phyloP scores from a whole-genome alignment of 2,329 filamentous ascomycete species.

The Neobulgaria alba region DNA sequence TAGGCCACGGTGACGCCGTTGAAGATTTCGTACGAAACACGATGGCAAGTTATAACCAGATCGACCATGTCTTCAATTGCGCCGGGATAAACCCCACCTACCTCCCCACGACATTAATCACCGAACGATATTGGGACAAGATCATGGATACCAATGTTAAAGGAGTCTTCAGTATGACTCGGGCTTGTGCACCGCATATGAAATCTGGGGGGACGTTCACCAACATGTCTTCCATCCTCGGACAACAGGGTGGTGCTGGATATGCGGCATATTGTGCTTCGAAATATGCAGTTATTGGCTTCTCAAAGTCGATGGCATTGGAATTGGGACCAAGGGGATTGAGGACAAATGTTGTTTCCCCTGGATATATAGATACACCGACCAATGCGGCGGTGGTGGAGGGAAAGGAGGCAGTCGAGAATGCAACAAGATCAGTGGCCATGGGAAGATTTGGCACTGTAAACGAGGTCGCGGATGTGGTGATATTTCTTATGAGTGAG shows the following conservation, averaged over 20 bases:
- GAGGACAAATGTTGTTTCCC: slow-evolving; percentile 32
- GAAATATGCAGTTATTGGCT: slow-evolving; percentile 34
- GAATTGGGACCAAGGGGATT: slow-evolving; percentile 32
- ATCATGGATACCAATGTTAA: slow-evolving; percentile 37
- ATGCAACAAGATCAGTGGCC: slow-evolving; percentile 14
- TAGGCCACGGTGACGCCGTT: slow-evolving; percentile 20
- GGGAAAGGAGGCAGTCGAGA: slow-evolving; percentile 36
- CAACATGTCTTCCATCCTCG: slow-evolving; percentile 32
- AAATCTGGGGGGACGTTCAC: slow-evolving; percentile 29
- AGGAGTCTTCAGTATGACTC: slow-evolving; percentile 36
- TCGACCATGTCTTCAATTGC: slow-evolving; percentile 35
- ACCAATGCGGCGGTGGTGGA: slow-evolving; percentile 40
- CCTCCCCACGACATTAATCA: slow-evolving; percentile 32
- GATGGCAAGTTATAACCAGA: slow-evolving; percentile 18
- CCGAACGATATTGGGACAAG: slow-evolving; percentile 39
- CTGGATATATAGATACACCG: slow-evolving; percentile 36
- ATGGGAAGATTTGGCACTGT: slow-evolving; percentile 31
- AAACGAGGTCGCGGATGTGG: slow-evolving; percentile 40
- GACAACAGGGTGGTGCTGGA: slow-evolving; percentile 20
- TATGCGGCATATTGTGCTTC: slow-evolving; percentile 28
- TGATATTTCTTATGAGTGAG: slow-evolving; percentile 42
- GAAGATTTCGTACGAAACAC: slow-evolving; percentile 21
- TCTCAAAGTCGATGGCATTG: slow-evolving; percentile 30
- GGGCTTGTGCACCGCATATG: slow-evolving; percentile 34
- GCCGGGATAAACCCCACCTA: slow-evolving; percentile 40